phyloP scores from a whole-genome alignment of 73 alveolate genomes.

The Durusdinium trenchii region DNA sequence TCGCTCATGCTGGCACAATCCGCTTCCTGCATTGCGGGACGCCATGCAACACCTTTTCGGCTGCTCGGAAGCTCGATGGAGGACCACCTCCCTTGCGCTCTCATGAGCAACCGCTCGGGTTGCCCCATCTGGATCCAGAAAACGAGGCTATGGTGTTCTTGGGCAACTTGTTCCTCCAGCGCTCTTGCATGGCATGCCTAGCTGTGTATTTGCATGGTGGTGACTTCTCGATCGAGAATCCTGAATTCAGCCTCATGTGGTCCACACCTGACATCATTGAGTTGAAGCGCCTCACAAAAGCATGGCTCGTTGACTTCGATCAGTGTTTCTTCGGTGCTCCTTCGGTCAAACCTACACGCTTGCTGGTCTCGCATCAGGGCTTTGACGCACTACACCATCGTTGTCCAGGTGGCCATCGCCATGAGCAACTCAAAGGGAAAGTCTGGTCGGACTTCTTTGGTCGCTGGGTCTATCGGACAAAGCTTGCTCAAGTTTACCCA shows the following conservation, averaged over 20 bases:
- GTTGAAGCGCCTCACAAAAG: not conserved
- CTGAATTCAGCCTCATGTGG: not conserved
- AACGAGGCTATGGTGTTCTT: not conserved
- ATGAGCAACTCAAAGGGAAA: too few species aligned
- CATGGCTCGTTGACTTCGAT: not conserved
- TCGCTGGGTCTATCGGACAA: too few species aligned
- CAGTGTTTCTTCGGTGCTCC: not conserved
- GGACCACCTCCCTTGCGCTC: slow-evolving; percentile 24
- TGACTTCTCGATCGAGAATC: not conserved
- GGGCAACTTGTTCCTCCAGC: not conserved
- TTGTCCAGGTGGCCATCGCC: too few species aligned
- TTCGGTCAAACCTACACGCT: not conserved
- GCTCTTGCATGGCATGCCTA: not conserved
- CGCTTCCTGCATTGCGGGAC: not conserved
- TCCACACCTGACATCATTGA: not conserved
- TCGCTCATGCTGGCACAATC: not conserved
- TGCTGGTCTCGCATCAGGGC: not conserved
- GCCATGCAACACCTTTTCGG: not conserved
- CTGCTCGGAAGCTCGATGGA: not conserved
- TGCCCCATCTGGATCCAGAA: not conserved
- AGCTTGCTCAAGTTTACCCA: too few species aligned
- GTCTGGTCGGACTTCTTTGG: too few species aligned
- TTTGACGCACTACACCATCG: too few species aligned
- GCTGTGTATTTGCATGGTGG: not conserved
- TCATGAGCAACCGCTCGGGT: not conserved